Percentiles rank a stretch among this genome's conserved stretches.
Evolutionary conservation across 1,284 basidiomycete genomes (phyloP).

Genomic region (Papiliotrema nemorosa): DNA sequence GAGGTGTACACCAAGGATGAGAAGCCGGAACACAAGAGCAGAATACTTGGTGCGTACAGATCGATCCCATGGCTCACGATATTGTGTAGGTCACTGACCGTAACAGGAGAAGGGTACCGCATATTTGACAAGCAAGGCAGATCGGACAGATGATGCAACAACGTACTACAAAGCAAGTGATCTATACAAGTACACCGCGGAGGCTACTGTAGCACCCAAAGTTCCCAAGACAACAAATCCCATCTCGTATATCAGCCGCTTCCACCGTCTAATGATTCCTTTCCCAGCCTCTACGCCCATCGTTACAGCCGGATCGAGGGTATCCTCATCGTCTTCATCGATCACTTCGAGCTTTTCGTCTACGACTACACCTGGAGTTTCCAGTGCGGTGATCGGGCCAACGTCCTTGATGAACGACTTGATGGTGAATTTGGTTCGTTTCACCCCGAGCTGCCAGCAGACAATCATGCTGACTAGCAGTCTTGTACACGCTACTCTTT

Average conservation of each 20-base stretch:
- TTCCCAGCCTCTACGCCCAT: conserved; percentile 22
- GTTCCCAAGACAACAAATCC: conserved; percentile 6
- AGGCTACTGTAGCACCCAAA: too few relatives aligned
- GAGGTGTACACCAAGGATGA: conserved; percentile 16
- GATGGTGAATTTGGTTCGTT: conserved; percentile 22
- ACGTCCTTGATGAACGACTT: conserved; percentile 13
- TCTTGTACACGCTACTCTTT: conserved; percentile 15
- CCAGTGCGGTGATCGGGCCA: too few relatives aligned
- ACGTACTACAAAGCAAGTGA: too few relatives aligned
- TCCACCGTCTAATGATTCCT: conserved; percentile 18
- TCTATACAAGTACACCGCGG: too few relatives aligned
- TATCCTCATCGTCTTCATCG: conserved; percentile 17
- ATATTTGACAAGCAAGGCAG: conserved; percentile 1
- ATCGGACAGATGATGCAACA: neutral
- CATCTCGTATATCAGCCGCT: conserved; percentile 21
- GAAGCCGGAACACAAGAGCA: conserved; percentile 12
- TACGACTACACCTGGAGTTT: too few relatives aligned
- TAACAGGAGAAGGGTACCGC: conserved; percentile 3
- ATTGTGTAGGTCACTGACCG: neutral
- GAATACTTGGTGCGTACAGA: conserved; percentile 7
- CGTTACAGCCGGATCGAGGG: conserved; percentile 18
- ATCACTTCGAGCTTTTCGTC: conserved; percentile 2
- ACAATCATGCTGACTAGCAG: conserved; percentile 22
- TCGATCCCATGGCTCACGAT: neutral
- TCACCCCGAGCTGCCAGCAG: conserved; percentile 21